A percentile compares a stretch with the other conserved stretches of the same genome.
Conservation (phyloP, 202 grass and related monocot genomes). For the Saccharum hybrid region DNA sequence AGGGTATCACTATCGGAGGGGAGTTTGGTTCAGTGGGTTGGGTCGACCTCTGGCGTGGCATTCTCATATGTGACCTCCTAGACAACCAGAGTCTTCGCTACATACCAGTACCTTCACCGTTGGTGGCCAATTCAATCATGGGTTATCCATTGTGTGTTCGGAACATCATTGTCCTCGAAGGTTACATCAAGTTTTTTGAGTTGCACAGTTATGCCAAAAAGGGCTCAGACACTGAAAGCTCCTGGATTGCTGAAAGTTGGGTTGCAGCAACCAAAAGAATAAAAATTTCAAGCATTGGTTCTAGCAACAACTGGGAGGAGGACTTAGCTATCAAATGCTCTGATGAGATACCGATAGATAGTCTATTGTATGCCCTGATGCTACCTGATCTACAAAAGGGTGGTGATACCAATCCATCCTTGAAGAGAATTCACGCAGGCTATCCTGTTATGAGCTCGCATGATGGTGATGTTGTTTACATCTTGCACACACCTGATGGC, state of each 20-base stretch:
- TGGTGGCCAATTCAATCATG: too few relatives aligned
- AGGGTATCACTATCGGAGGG: too few relatives aligned
- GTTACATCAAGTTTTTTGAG: too few relatives aligned
- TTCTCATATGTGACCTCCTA: too few relatives aligned
- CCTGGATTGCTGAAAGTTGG: not conserved
- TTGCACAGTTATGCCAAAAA: too few relatives aligned
- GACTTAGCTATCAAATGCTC: not conserved
- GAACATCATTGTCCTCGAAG: too few relatives aligned
- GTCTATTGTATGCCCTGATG: not conserved
- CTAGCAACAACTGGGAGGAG: not conserved
- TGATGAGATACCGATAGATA: not conserved
- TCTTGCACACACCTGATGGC: not conserved
- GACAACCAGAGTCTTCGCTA: too few relatives aligned
- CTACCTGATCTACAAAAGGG: not conserved
- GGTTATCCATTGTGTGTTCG: too few relatives aligned
- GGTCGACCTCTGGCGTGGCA: too few relatives aligned
- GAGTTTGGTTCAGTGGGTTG: too few relatives aligned
- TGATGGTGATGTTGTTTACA: not conserved
- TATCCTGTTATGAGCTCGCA: constrained; percentile 14
- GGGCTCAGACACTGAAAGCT: too few relatives aligned
- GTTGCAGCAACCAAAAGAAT: not conserved
- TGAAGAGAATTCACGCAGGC: not conserved
- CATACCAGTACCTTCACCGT: too few relatives aligned
- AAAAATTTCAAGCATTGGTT: not conserved
- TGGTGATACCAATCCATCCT: not conserved